Percentiles rank a stretch among this genome's conserved stretches.
Conservation (phyloP, 495 filamentous ascomycete species). For the Astrocystis sublimbata region DNA sequence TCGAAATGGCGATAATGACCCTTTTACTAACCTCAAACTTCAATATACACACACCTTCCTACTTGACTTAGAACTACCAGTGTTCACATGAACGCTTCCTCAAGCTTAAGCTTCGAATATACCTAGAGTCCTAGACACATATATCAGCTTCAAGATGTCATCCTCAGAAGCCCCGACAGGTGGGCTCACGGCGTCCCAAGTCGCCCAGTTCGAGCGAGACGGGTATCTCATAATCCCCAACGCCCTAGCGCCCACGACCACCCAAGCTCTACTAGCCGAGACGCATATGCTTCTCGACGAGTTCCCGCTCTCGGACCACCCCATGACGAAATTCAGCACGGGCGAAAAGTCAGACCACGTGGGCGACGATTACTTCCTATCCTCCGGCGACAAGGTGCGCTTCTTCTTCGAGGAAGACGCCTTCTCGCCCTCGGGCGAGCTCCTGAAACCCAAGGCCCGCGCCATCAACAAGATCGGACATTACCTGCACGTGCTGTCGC, state of each 20-base stretch:
- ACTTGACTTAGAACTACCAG: too few species aligned
- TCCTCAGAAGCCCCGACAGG: constrained; percentile 36
- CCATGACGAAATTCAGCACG: constrained; percentile 89
- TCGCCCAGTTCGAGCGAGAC: constrained; percentile 70
- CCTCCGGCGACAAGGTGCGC: constrained; percentile 82
- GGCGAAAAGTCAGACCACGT: constrained; percentile 73
- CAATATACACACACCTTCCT: neutral
- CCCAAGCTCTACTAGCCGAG: constrained; percentile 68
- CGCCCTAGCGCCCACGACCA: constrained; percentile 66
- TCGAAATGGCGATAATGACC: neutral
- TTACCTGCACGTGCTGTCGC: constrained; percentile 73
- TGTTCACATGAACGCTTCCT: neutral
- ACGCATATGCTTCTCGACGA: constrained; percentile 71
- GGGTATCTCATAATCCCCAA: constrained; percentile 88
- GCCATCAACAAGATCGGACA: constrained; percentile 98
- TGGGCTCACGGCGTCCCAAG: constrained; percentile 67
- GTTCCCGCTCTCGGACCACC: constrained; percentile 77
- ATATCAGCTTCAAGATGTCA: constrained; percentile 18
- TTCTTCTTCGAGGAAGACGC: constrained; percentile 97
- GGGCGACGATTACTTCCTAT: constrained; percentile 93
- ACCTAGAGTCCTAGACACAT: neutral
- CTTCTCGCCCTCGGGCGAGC: constrained; percentile 56
- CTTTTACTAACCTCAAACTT: neutral
- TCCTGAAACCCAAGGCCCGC: constrained; percentile 72
- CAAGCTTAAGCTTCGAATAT: neutral